Percentiles rank a stretch among this genome's conserved stretches.
These are phyloP conservation scores for Tuber magnatum DNA, from an alignment of 495 filamentous ascomycete genomes.

Conservation along the genomic window DNA sequence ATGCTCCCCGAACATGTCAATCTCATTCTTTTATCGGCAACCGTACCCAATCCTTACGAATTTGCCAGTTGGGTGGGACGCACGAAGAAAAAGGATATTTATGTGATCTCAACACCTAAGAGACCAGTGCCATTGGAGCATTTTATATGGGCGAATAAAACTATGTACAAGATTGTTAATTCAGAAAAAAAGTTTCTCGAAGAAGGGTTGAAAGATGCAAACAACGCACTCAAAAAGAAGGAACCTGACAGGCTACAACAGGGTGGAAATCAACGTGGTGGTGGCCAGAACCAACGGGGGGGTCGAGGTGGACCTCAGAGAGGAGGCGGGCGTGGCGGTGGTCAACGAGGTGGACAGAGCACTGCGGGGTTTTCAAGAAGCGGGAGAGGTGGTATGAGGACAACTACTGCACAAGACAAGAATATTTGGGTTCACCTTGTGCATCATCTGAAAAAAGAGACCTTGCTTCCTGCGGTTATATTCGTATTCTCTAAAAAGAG, in stretches of 20 bases:
- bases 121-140: constrained; percentile 92
- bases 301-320: constrained; percentile 44
- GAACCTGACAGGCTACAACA: constrained; percentile 53
- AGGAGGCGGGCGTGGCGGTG: constrained; percentile 47
- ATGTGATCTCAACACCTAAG: constrained; percentile 95
- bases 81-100: constrained; percentile 98
- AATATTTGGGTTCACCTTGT: constrained; percentile 96
- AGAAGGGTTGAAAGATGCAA: constrained; percentile 86
- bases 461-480: constrained; percentile 81
- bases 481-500: constrained; percentile 98
- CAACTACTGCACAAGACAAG: constrained; percentile 82
- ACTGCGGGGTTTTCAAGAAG: constrained; percentile 50
- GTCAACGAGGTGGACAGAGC: constrained; percentile 32
- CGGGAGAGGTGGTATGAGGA: constrained; percentile 69
- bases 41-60: constrained; percentile 93
- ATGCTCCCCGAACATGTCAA: constrained; percentile 98
- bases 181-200: constrained; percentile 74
- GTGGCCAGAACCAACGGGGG: constrained; percentile 47
- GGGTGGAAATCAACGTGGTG: constrained; percentile 50
- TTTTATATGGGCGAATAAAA: constrained; percentile 88
- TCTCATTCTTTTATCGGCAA: constrained; percentile 87
- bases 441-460: constrained; percentile 78
- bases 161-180: constrained; percentile 89
- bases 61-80: constrained; percentile 98
- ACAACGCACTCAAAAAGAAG: constrained; percentile 72